Conservation (phyloP, 192 early-diverging fungal genomes). For the Allomyces javanicus region DNA sequence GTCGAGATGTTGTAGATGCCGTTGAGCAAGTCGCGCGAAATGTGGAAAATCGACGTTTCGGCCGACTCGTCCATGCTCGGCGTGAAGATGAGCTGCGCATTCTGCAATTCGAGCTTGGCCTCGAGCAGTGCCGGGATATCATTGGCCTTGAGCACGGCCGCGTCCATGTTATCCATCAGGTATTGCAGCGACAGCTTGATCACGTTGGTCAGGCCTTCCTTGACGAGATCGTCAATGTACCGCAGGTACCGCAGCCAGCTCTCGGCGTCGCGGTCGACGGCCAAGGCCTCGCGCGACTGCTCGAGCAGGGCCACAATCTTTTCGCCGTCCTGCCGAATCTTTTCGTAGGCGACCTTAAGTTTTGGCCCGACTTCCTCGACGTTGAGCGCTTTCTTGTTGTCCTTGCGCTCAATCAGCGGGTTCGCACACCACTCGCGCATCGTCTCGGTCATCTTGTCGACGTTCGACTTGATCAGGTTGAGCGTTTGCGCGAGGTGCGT, state of each 20-base stretch:
- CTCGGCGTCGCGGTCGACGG: slow-evolving; percentile 21
- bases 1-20: slow-evolving; percentile 35
- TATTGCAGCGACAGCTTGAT: slow-evolving; percentile 43
- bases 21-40: slow-evolving; percentile 26
- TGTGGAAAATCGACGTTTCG: slow-evolving; percentile 15
- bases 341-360: slow-evolving; percentile 25
- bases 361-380: slow-evolving; percentile 41
- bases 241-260: slow-evolving; percentile 29
- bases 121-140: slow-evolving; percentile 37
- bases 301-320: slow-evolving; percentile 23
- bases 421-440: slow-evolving; percentile 67
- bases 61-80: slow-evolving; percentile 33
- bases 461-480: slow-evolving; percentile 59
- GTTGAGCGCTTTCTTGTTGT: slow-evolving; percentile 68
- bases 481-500: slow-evolving; percentile 33
- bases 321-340: slow-evolving; percentile 30
- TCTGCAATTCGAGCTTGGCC: slow-evolving; percentile 35
- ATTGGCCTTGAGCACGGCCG: slow-evolving; percentile 12
- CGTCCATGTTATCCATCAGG: slow-evolving; percentile 36
- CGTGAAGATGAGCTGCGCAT: slow-evolving; percentile 30
- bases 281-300: slow-evolving; percentile 23
- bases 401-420: slow-evolving; percentile 77
- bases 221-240: slow-evolving; percentile 65
- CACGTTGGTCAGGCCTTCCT: slow-evolving; percentile 57
- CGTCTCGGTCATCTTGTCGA: slow-evolving; percentile 74